Conservation (phyloP, 768 basidiomycete species). For the Boletus sensibilis region DNA sequence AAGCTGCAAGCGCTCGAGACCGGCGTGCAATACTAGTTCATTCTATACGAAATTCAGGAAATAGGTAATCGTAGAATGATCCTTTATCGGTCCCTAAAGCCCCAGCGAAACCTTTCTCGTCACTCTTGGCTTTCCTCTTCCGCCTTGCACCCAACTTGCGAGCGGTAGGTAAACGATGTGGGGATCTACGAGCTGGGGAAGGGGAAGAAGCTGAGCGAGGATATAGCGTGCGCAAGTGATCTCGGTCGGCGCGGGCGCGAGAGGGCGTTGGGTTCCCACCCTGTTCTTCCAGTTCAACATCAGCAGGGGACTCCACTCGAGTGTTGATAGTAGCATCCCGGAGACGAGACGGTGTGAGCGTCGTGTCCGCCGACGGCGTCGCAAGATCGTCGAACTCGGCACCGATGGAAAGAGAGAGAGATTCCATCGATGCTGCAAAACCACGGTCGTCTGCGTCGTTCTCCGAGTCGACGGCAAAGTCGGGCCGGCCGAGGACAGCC, state of each 20-base stretch:
- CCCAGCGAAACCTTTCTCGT: slow-evolving; percentile 14
- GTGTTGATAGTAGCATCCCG: background rate
- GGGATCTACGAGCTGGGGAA: slow-evolving; percentile 46
- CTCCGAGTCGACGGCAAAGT: slow-evolving; percentile 32
- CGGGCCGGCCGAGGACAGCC: slow-evolving; percentile 37
- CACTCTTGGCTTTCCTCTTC: slow-evolving; percentile 17
- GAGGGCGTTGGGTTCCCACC: slow-evolving; percentile 9
- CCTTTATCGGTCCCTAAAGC: slow-evolving; percentile 13
- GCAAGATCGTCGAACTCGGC: slow-evolving; percentile 20
- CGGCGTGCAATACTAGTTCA: background rate
- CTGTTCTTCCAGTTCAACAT: background rate
- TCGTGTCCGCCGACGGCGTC: background rate
- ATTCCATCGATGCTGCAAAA: slow-evolving; percentile 35
- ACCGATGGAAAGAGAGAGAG: slow-evolving; percentile 35
- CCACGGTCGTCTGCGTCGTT: slow-evolving; percentile 30
- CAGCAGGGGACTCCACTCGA: background rate
- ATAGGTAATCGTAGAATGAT: slow-evolving; percentile 47
- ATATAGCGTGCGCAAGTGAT: slow-evolving; percentile 33
- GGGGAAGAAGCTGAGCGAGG: slow-evolving; percentile 51
- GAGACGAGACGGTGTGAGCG: slow-evolving; percentile 5
- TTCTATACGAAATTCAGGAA: slow-evolving; percentile 28
- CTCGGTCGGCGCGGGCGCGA: slow-evolving; percentile 21
- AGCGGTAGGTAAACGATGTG: slow-evolving; percentile 21
- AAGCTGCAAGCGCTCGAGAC: background rate
- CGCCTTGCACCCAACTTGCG: slow-evolving; percentile 16